Percentiles rank a stretch among this genome's conserved stretches.
These are phyloP conservation scores for Euphorbia peplus DNA, from an alignment of 345 rosid species.

Conservation along the genomic window DNA sequence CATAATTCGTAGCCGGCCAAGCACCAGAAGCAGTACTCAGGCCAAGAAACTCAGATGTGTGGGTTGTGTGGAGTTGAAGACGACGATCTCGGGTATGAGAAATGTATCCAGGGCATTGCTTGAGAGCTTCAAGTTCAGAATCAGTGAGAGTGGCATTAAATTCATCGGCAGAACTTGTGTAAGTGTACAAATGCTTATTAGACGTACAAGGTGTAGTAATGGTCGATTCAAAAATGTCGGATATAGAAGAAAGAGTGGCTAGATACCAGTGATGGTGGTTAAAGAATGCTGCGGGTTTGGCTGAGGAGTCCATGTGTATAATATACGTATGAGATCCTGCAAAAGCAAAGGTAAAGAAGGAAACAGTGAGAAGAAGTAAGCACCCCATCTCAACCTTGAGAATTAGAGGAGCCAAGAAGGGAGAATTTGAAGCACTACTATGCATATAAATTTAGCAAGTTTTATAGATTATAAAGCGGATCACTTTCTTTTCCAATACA, in stretches of 20 bases:
- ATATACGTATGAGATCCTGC: slow-evolving; percentile 20
- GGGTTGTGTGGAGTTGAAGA: slow-evolving; percentile 27
- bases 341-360: slow-evolving; percentile 5
- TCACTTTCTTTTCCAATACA: not conserved
- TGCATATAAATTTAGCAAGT: not conserved
- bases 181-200: slow-evolving; percentile 19
- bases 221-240: not conserved
- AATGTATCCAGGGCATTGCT: slow-evolving; percentile 17
- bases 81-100: slow-evolving; percentile 20
- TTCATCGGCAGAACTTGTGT: slow-evolving; percentile 20
- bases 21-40: slow-evolving; percentile 24
- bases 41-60: slow-evolving; percentile 32
- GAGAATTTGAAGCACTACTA: not conserved
- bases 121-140: slow-evolving; percentile 23
- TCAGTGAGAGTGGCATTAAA: slow-evolving; percentile 18
- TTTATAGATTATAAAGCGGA: not conserved
- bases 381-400: not conserved
- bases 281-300: slow-evolving; percentile 30
- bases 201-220: not conserved
- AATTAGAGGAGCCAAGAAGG: slow-evolving; percentile 22
- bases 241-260: slow-evolving; percentile 25
- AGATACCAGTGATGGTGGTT: slow-evolving; percentile 37
- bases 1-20: slow-evolving; percentile 29
- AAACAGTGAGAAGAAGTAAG: slow-evolving; percentile 16
- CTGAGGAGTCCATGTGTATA: slow-evolving; percentile 33